A percentile compares a stretch with the other conserved stretches of the same genome.
Evolutionary conservation across 305 asterid species (phyloP).

Genomic region (Petunia hybrid): DNA sequence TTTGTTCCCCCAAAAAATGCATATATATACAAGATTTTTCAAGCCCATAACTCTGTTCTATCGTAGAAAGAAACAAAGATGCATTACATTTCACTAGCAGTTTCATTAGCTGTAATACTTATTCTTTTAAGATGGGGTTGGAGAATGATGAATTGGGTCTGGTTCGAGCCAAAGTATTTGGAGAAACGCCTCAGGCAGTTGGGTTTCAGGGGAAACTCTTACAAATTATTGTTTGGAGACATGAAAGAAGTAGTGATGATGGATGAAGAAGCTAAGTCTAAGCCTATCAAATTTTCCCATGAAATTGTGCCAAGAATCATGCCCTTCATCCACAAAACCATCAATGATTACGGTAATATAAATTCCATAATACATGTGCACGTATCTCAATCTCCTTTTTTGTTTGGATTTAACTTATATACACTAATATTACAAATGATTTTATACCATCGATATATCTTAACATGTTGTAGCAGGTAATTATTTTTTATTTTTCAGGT

Average conservation of each 20-base stretch:
- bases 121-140: slow-evolving; percentile 13
- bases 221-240: slow-evolving; percentile 42
- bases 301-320: slow-evolving; percentile 40
- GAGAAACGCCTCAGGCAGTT: slow-evolving; percentile 40
- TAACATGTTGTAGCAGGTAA: too few species aligned
- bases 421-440: too few species aligned
- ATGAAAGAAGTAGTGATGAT: slow-evolving; percentile 31
- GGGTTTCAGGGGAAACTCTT: slow-evolving; percentile 47
- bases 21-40: slow-evolving; percentile 18
- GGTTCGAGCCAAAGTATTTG: slow-evolving; percentile 44
- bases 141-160: slow-evolving; percentile 36
- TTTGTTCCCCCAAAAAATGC: not conserved
- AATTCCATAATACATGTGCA: not conserved
- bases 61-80: not conserved
- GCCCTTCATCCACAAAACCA: slow-evolving; percentile 29
- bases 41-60: not conserved
- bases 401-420: too few species aligned
- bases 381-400: not conserved
- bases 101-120: not conserved
- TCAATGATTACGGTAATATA: slow-evolving; percentile 14
- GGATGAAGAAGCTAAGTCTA: slow-evolving; percentile 40
- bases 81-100: not conserved
- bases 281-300: slow-evolving; percentile 39
- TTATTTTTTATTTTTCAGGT: too few species aligned
- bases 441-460: too few species aligned